Evolutionary conservation across 2,329 filamentous ascomycete genomes (phyloP).

Genomic region (Colletotrichum aenigma): DNA sequence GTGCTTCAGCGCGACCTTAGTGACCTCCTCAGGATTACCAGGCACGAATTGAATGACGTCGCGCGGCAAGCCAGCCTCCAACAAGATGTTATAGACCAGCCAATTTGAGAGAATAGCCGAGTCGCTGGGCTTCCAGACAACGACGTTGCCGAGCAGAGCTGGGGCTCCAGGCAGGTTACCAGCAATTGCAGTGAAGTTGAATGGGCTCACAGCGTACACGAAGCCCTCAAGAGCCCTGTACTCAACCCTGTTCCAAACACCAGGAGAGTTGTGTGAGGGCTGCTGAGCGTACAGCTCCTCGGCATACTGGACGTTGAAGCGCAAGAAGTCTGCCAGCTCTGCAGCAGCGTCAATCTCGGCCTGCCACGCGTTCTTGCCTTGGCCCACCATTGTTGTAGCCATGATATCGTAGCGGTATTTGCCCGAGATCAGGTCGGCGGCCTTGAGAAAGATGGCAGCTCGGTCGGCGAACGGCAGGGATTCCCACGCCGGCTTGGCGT

Average conservation of each 20-base stretch:
- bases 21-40: conserved; percentile 85
- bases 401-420: conserved; percentile 98
- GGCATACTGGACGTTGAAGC: conserved; percentile 93
- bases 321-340: conserved; percentile 89
- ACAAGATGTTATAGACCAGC: conserved; percentile 86
- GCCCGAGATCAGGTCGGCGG: conserved; percentile 84
- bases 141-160: conserved; percentile 90
- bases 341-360: conserved; percentile 98
- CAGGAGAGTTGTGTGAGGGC: conserved; percentile 80
- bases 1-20: conserved; percentile 76
- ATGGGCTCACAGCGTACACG: conserved; percentile 91
- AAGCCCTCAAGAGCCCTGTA: conserved; percentile 92
- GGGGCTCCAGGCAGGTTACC: conserved; percentile 85
- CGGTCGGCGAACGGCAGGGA: conserved; percentile 86
- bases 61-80: conserved; percentile 87
- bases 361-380: conserved; percentile 99
- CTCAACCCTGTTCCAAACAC: conserved; percentile 91
- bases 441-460: conserved; percentile 93
- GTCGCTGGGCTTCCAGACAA: conserved; percentile 96
- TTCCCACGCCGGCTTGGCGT: conserved; percentile 88
- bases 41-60: conserved; percentile 95
- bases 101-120: conserved; percentile 88
- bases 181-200: conserved; percentile 97
- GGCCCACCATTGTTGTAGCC: conserved; percentile 93
- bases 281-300: conserved; percentile 90